Evolutionary conservation across 2,329 filamentous ascomycete species (phyloP).

Genomic region (Fusarium incarnatum): DNA sequence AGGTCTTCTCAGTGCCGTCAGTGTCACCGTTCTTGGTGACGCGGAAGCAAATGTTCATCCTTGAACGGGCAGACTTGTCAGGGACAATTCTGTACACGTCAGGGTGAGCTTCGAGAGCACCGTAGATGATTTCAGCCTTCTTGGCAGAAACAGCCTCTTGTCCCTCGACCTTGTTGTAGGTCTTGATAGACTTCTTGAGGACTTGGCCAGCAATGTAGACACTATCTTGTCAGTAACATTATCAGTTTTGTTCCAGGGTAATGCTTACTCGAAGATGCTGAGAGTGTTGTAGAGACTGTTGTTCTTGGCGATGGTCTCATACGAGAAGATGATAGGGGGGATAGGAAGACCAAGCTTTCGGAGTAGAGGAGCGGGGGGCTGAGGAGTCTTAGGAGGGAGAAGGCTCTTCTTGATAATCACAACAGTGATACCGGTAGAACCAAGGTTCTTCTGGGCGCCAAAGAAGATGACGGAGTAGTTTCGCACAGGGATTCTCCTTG

Average conservation of each 20-base stretch:
- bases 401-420: conserved; percentile 85
- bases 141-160: conserved; percentile 79
- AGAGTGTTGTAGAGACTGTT: conserved; percentile 97
- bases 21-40: conserved; percentile 70
- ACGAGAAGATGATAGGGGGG: conserved; percentile 83
- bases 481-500: conserved; percentile 77
- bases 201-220: conserved; percentile 93
- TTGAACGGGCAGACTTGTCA: conserved; percentile 77
- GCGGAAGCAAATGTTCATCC: conserved; percentile 97
- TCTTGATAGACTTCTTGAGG: conserved; percentile 77
- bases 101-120: conserved; percentile 77
- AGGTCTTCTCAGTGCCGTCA: conserved; percentile 80
- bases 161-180: conserved; percentile 76
- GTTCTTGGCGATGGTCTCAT: conserved; percentile 88
- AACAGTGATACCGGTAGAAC: conserved; percentile 86
- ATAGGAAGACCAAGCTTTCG: conserved; percentile 81
- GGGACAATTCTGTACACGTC: conserved; percentile 83
- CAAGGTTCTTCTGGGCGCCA: conserved; percentile 95
- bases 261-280: conserved; percentile 82
- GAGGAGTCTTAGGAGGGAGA: conserved; percentile 73
- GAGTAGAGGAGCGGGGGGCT: conserved; percentile 76
- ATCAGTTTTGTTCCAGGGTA: not conserved
- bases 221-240: conserved; percentile 55
- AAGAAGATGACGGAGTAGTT: conserved; percentile 91
- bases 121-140: conserved; percentile 84